Percentiles rank a stretch among this genome's conserved stretches.
Conservation (phyloP, 495 filamentous ascomycete genomes). For the Staphylotrichum tortipilum region DNA sequence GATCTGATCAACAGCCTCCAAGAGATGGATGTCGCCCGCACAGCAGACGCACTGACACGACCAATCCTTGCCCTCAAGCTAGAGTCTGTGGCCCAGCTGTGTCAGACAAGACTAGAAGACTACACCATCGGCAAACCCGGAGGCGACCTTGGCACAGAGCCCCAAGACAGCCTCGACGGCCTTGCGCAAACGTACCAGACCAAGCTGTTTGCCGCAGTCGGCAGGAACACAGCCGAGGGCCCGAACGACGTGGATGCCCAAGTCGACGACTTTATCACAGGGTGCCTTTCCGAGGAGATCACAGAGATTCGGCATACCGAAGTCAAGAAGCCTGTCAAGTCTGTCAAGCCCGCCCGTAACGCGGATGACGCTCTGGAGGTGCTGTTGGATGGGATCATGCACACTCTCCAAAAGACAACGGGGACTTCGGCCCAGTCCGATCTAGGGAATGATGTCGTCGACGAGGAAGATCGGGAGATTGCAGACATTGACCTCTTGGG, state of each 20-base stretch:
- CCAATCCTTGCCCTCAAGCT: conserved; percentile 1
- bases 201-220: not conserved
- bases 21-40: conserved; percentile 1
- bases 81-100: not conserved
- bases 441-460: too few relatives aligned
- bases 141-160: not conserved
- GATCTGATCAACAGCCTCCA: not conserved
- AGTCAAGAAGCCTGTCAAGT: not conserved
- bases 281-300: not conserved
- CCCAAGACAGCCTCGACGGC: not conserved
- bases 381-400: not conserved
- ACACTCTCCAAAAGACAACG: not conserved
- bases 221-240: not conserved
- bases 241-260: not conserved
- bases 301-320: not conserved
- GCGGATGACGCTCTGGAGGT: conserved; percentile 6
- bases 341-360: not conserved
- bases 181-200: not conserved
- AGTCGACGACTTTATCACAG: conserved; percentile 8
- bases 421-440: too few relatives aligned
- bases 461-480: too few relatives aligned
- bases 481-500: too few relatives aligned
- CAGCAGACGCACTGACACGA: not conserved
- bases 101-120: not conserved
- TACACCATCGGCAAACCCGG: not conserved